Evolutionary conservation across 78 protist genomes (phyloP).

Genomic region (Protostelium mycophagum): DNA sequence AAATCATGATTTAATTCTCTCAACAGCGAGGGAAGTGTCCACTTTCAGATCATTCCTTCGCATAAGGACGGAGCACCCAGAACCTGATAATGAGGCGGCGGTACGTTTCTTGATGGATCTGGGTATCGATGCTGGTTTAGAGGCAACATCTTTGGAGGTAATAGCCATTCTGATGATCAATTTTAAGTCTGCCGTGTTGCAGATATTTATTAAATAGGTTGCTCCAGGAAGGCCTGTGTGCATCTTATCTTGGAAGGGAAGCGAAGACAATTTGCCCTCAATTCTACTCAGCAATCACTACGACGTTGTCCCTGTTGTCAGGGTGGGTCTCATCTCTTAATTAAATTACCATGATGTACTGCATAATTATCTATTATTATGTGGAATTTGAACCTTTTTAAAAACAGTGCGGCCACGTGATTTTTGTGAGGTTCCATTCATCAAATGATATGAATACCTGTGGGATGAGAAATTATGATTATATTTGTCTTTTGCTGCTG

Average conservation of each 20-base stretch:
- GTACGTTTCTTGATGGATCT: constrained; percentile 27
- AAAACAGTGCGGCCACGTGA: no score
- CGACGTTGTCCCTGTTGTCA: constrained; percentile 82
- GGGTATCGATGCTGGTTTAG: constrained; percentile 40
- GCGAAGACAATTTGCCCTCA: constrained; percentile 48
- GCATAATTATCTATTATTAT: no score
- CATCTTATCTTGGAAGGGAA: constrained; percentile 60
- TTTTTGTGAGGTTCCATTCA: no score
- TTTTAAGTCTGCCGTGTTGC: neutral
- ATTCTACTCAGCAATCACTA: constrained; percentile 76
- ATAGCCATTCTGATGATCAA: neutral
- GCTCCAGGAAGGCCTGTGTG: constrained; percentile 49
- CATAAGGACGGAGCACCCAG: constrained; percentile 56
- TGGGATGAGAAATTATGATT: no score
- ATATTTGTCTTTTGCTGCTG: no score
- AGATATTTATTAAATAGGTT: neutral
- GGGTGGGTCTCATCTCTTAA: no score
- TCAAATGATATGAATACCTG: no score
- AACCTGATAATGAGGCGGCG: constrained; percentile 42
- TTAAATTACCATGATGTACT: no score
- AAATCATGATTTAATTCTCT: no score
- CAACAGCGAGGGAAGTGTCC: constrained; percentile 1
- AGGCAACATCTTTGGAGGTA: constrained; percentile 18
- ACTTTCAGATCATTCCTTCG: constrained; percentile 43
- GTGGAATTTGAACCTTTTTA: no score